phyloP scores from a whole-genome alignment of 495 filamentous ascomycete genomes.

The Penicillium cataractarum region DNA sequence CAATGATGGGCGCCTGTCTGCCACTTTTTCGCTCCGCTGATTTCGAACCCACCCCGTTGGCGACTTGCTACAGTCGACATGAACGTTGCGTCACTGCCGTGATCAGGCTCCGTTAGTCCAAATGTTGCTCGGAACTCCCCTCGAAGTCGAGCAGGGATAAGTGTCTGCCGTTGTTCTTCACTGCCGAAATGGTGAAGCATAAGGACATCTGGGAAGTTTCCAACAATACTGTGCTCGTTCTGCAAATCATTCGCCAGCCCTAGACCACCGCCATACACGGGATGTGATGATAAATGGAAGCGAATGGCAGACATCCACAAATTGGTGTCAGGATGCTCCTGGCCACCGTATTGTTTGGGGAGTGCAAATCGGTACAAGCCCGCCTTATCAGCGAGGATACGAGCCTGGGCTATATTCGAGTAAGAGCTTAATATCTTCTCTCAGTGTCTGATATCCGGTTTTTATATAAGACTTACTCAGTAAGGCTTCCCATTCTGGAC shows the following conservation, averaged over 20 bases:
- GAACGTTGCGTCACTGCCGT: conserved; percentile 62
- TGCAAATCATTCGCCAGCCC: conserved; percentile 65
- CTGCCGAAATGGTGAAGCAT: conserved; percentile 61
- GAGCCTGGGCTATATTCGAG: conserved; percentile 35
- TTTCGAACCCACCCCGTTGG: conserved; percentile 48
- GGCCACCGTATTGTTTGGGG: conserved; percentile 56
- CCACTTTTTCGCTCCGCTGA: conserved; percentile 63
- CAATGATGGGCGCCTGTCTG: conserved; percentile 62
- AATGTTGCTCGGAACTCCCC: conserved; percentile 57
- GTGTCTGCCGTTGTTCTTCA: conserved; percentile 49
- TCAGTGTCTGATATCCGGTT: too few species aligned
- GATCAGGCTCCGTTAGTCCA: conserved; percentile 62
- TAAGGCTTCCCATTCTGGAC: conserved; percentile 58
- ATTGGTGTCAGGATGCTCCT: conserved; percentile 49
- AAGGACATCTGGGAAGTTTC: conserved; percentile 61
- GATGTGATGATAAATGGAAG: conserved; percentile 57
- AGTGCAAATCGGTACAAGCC: conserved; percentile 61
- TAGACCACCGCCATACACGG: conserved; percentile 46
- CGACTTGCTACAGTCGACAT: conserved; percentile 54
- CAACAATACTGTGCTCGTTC: conserved; percentile 61
- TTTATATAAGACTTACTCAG: conserved; percentile 22
- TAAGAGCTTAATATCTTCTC: neutral
- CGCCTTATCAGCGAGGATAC: conserved; percentile 51
- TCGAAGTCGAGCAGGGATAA: conserved; percentile 51
- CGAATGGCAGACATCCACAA: conserved; percentile 64